Evolutionary conservation across 768 basidiomycete genomes (phyloP), one percentile per base, ranked within the genome.

Genomic region (Mycena capillaripes): DNA sequence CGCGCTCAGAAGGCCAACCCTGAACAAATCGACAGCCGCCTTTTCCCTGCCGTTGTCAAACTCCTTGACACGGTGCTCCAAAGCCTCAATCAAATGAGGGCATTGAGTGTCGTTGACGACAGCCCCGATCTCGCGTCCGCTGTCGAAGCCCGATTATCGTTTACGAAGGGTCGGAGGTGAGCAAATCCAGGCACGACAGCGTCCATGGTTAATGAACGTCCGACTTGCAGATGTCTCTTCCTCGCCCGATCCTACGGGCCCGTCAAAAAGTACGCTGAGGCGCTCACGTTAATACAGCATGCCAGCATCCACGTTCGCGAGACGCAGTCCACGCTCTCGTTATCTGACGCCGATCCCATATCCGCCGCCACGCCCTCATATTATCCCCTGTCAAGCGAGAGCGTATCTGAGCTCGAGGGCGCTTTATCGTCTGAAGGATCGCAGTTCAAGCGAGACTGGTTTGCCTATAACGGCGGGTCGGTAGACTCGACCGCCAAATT

Each of bases 21-120:
- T 3, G 86, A 87, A 64, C 84, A 87, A n/a, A 87, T 92, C 5
- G 93, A 96, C 73, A 86, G 86, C 27, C 89, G 94, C 60, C 83
- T 93, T n/a, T 95, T 90, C 78, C 95, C 96, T 8, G 96, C 94
- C 0, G 86, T 97, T 10, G 93, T 98, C 80, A 97, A 97, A 81
- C 84, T 95, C 12, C 89, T 95, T 50, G 97, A 98, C 81, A 92
- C 94, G 3, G 88, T 95, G 34, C 81, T 97, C 23, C 96, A 97
- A 82, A 93, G 92, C 77, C 83, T 98, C 53, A 89, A 90, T 63
- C 95, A 96, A 80, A 94, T 97, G 90, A 86, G 94, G 30, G 89
- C 89, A 8, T 84, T 98, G 67, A 94, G 91, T 62, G 89, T 96
- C 44, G 94, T 97, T 17, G 95, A 97, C 76, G 95, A 96, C 80